A percentile compares a stretch with the other conserved stretches of the same genome.
Conservation (phyloP, 306 rosid genomes). For the Vigna unguiculata region DNA sequence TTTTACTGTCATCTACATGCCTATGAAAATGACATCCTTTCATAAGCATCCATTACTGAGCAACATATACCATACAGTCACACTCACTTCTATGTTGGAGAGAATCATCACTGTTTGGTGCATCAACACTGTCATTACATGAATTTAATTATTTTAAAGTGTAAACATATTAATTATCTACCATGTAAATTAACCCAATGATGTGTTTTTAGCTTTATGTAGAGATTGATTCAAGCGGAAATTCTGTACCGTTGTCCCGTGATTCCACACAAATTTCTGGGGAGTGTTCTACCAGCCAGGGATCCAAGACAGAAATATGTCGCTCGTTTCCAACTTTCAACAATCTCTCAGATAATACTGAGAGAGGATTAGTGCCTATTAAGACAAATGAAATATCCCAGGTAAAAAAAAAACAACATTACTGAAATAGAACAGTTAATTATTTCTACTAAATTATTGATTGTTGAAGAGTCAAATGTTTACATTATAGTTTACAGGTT, state of each 20-base stretch:
- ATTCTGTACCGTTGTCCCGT: slow-evolving; percentile 51
- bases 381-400: slow-evolving; percentile 36
- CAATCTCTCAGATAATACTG: slow-evolving; percentile 39
- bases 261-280: slow-evolving; percentile 62
- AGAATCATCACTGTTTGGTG: slow-evolving; percentile 16
- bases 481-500: background rate
- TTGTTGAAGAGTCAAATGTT: slow-evolving; percentile 11
- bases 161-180: slow-evolving; percentile 10
- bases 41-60: slow-evolving; percentile 30
- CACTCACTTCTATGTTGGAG: slow-evolving; percentile 1
- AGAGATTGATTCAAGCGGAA: slow-evolving; percentile 65
- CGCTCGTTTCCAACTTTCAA: slow-evolving; percentile 70
- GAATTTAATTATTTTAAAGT: slow-evolving; percentile 4
- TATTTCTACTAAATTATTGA: background rate
- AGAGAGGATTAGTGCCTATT: slow-evolving; percentile 41
- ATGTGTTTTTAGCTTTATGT: slow-evolving; percentile 61
- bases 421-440: slow-evolving; percentile 6
- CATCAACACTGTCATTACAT: background rate
- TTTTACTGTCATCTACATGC: background rate
- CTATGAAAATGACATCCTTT: slow-evolving; percentile 27
- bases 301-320: slow-evolving; percentile 53
- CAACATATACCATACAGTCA: slow-evolving; percentile 9
- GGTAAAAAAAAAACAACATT: slow-evolving; percentile 42
- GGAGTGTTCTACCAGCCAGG: slow-evolving; percentile 62
- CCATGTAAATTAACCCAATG: background rate